These are phyloP conservation scores for Rhizoctonia solani DNA, from an alignment of 1,284 basidiomycete species.

Conservation along the genomic window DNA sequence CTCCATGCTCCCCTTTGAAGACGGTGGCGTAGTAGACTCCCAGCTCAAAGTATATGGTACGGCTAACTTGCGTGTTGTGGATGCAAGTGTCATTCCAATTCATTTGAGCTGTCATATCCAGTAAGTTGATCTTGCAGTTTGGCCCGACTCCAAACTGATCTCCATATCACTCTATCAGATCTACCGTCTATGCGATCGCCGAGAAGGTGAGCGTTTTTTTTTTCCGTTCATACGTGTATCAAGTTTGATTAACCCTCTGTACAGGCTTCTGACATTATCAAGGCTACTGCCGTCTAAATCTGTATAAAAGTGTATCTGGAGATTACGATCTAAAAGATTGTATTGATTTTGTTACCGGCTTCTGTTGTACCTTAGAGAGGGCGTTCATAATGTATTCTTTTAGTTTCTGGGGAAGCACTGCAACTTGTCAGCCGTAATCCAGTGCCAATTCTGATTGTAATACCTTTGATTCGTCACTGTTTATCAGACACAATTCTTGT, in stretches of 20 bases:
- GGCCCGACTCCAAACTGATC: not conserved
- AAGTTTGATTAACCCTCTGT: not conserved
- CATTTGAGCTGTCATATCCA: conserved; percentile 32
- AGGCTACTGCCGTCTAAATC: not conserved
- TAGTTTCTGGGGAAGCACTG: no score
- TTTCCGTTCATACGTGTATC: not conserved
- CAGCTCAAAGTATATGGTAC: conserved; percentile 47
- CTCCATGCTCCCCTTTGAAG: conserved; percentile 44
- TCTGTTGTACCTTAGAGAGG: no score
- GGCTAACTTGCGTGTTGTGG: conserved; percentile 41
- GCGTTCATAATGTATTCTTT: no score
- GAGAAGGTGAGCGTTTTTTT: conserved; percentile 13
- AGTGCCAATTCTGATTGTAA: no score
- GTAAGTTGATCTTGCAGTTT: not conserved
- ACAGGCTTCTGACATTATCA: conserved; percentile 25
- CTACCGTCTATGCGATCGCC: conserved; percentile 22
- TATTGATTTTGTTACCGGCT: not conserved
- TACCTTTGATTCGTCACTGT: no score
- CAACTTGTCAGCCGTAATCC: no score
- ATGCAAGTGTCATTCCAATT: conserved; percentile 35
- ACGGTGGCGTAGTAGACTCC: conserved; percentile 48
- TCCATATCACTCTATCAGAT: not conserved
- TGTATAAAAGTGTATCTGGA: not conserved
- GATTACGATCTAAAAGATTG: not conserved
- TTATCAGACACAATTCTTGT: no score